Conservation (phyloP, 2,329 filamentous ascomycete genomes). For the Hymenoscyphus linearis region DNA sequence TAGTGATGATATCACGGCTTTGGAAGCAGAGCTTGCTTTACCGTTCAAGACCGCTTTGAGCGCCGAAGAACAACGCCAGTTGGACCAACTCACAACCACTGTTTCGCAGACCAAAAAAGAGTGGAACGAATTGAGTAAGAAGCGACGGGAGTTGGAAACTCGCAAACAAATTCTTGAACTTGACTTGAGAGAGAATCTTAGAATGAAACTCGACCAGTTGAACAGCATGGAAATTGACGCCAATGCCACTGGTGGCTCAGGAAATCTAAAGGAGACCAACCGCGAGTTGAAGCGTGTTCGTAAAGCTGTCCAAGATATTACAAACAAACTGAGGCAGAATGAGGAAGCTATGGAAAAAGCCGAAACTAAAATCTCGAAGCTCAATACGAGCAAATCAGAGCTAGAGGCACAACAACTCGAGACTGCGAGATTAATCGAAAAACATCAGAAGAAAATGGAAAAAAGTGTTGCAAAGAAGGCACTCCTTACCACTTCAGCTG, state of each 20-base stretch:
- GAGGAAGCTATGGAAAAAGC: slow-evolving; percentile 63
- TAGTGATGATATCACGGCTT: slow-evolving; percentile 67
- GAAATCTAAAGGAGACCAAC: slow-evolving; percentile 70
- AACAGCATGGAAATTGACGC: slow-evolving; percentile 69
- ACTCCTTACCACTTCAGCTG: slow-evolving; percentile 67
- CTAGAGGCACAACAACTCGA: slow-evolving; percentile 71
- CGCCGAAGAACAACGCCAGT: slow-evolving; percentile 71
- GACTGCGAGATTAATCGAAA: slow-evolving; percentile 71
- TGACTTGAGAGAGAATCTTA: slow-evolving; percentile 83
- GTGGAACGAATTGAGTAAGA: slow-evolving; percentile 68
- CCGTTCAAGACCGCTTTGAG: slow-evolving; percentile 91
- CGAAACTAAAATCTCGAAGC: slow-evolving; percentile 34
- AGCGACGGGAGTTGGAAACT: slow-evolving; percentile 71
- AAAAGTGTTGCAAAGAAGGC: slow-evolving; percentile 88
- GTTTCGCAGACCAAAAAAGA: slow-evolving; percentile 72
- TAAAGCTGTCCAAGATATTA: slow-evolving; percentile 61
- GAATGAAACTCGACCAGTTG: slow-evolving; percentile 81
- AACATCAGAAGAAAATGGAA: slow-evolving; percentile 83
- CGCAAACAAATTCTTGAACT: slow-evolving; percentile 80
- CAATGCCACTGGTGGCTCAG: slow-evolving; percentile 53
- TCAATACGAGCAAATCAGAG: slow-evolving; percentile 47
- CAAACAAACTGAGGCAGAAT: slow-evolving; percentile 65
- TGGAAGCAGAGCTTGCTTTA: slow-evolving; percentile 74
- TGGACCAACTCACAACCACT: slow-evolving; percentile 64
- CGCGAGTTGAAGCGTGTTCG: slow-evolving; percentile 75